Conservation (phyloP, 495 filamentous ascomycete species). For the Immersiella caudata region DNA sequence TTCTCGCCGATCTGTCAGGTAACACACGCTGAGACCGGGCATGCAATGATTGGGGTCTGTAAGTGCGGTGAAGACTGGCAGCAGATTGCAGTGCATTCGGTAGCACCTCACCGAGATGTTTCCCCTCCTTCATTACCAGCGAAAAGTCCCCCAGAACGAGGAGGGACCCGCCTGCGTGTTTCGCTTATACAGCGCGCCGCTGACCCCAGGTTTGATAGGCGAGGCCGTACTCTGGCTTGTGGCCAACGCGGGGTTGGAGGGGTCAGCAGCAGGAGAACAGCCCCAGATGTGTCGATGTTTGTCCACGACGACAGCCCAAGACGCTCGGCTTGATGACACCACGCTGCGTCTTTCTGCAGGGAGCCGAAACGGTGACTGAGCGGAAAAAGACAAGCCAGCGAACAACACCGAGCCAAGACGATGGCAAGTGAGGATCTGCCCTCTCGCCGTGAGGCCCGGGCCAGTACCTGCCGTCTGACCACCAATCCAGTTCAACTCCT, state of each 20-base stretch:
- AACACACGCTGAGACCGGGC: conserved; percentile 11
- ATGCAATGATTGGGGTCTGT: conserved; percentile 16
- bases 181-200: background rate
- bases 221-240: background rate
- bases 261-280: background rate
- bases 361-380: background rate
- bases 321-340: background rate
- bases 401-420: background rate
- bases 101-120: conserved; percentile 21
- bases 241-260: background rate
- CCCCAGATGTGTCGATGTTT: background rate
- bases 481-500: conserved; percentile 6
- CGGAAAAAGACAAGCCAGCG: background rate
- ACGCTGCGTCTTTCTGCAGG: background rate
- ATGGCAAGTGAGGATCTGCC: background rate
- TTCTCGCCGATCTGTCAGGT: conserved; percentile 25
- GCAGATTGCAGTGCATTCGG: conserved; percentile 10
- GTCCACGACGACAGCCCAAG: background rate
- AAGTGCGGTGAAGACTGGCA: conserved; percentile 5
- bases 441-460: background rate
- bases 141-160: background rate
- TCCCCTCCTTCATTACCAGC: background rate
- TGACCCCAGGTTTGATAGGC: background rate
- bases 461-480: conserved; percentile 18
- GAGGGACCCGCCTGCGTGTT: conserved; percentile 3